Conservation (phyloP, 768 basidiomycete genomes). For the Amanita pseudoporphyria region DNA sequence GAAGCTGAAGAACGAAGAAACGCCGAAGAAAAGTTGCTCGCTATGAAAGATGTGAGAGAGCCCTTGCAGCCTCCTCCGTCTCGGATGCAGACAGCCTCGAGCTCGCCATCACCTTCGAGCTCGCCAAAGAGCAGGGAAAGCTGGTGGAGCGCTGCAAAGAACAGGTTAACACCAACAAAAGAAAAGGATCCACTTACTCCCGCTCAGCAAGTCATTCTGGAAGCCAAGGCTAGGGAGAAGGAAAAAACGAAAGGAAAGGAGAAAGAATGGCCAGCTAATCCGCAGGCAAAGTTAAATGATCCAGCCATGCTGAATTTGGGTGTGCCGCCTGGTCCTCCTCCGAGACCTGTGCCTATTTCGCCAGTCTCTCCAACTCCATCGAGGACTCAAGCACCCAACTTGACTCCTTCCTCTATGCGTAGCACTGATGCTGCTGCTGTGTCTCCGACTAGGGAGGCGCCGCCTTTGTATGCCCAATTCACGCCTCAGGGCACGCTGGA, state of each 20-base stretch:
- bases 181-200: slow-evolving; percentile 68
- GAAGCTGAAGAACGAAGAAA: slow-evolving; percentile 62
- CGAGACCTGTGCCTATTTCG: slow-evolving; percentile 41
- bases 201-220: slow-evolving; percentile 73
- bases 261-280: slow-evolving; percentile 49
- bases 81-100: slow-evolving; percentile 44
- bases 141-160: slow-evolving; percentile 76
- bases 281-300: slow-evolving; percentile 45
- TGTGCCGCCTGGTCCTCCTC: slow-evolving; percentile 36
- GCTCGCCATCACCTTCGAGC: slow-evolving; percentile 52
- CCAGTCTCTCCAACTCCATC: slow-evolving; percentile 54
- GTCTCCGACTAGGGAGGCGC: slow-evolving; percentile 47
- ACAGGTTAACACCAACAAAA: slow-evolving; percentile 70
- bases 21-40: slow-evolving; percentile 66
- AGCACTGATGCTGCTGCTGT: slow-evolving; percentile 27
- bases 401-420: slow-evolving; percentile 60
- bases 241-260: slow-evolving; percentile 36
- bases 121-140: slow-evolving; percentile 49
- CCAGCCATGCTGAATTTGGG: slow-evolving; percentile 47
- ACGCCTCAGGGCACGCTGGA: slow-evolving; percentile 63
- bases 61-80: slow-evolving; percentile 50
- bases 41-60: slow-evolving; percentile 52
- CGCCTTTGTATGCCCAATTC: slow-evolving; percentile 74
- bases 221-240: slow-evolving; percentile 59
- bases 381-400: slow-evolving; percentile 38